These are phyloP conservation scores for Aspergillus aculeatus DNA, from an alignment of 2,329 filamentous ascomycete species.

Conservation along the genomic window DNA sequence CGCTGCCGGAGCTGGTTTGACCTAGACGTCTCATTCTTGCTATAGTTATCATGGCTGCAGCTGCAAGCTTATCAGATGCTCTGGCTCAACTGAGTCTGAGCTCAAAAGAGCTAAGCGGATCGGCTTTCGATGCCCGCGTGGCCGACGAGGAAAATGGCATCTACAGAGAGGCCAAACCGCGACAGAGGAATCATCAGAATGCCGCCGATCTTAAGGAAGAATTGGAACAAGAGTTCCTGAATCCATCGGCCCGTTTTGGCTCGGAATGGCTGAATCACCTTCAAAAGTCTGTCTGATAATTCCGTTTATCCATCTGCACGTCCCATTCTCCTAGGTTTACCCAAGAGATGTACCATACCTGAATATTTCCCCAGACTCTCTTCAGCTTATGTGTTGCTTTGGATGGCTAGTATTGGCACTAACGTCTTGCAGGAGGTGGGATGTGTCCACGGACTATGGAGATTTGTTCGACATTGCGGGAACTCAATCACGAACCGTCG, in stretches of 20 bases:
- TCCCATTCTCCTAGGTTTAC: not conserved
- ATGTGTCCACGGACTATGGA: conserved; percentile 74
- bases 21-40: not conserved
- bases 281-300: conserved; percentile 62
- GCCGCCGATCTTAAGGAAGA: conserved; percentile 64
- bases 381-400: not conserved
- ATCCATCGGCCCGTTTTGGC: conserved; percentile 76
- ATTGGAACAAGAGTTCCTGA: conserved; percentile 75
- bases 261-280: conserved; percentile 82
- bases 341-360: not conserved
- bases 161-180: conserved; percentile 39
- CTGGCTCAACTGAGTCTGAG: conserved; percentile 31
- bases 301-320: not conserved
- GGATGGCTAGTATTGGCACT: not conserved
- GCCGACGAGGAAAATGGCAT: conserved; percentile 30
- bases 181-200: conserved; percentile 46
- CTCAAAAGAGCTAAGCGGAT: conserved; percentile 22
- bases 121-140: conserved; percentile 31
- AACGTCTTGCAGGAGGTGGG: conserved; percentile 62
- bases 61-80: conserved; percentile 28
- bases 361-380: conserved; percentile 3
- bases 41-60: conserved; percentile 24
- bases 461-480: conserved; percentile 83
- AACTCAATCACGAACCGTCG: conserved; percentile 92
- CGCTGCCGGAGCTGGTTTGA: not conserved